phyloP scores from a whole-genome alignment of 306 rosid genomes.

The Begonia fuchsioides region DNA sequence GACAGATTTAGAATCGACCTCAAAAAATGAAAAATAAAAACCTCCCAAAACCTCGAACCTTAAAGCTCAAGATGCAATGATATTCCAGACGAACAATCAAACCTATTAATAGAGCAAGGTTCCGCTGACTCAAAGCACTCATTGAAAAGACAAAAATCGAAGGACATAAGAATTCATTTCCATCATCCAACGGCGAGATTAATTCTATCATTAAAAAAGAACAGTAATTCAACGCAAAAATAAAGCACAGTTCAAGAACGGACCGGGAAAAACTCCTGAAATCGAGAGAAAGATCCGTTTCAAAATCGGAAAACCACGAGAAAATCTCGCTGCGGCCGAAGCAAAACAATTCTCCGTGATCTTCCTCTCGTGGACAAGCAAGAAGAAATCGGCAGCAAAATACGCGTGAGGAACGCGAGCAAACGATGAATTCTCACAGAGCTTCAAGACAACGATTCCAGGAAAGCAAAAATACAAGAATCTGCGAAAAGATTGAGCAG shows the following conservation, averaged over 20 bases:
- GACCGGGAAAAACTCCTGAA: too few relatives aligned
- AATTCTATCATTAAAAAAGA: slow-evolving; percentile 1
- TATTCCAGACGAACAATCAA: background rate
- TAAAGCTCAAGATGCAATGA: background rate
- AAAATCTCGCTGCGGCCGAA: slow-evolving; percentile 8
- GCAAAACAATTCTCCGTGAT: slow-evolving; percentile 6
- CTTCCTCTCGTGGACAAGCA: background rate
- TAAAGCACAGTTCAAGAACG: background rate
- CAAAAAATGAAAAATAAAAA: background rate
- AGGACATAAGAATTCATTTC: background rate
- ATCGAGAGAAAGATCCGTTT: slow-evolving; percentile 35
- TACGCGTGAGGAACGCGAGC: background rate
- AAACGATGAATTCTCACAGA: too few relatives aligned
- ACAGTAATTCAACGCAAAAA: background rate
- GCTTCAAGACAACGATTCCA: too few relatives aligned
- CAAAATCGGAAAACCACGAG: slow-evolving; percentile 17
- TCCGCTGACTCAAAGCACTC: background rate
- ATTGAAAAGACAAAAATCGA: background rate
- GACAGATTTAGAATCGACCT: too few relatives aligned
- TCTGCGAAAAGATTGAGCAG: too few relatives aligned
- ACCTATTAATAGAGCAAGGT: background rate
- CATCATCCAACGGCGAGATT: background rate
- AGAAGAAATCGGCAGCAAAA: background rate
- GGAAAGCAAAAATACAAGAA: too few relatives aligned
- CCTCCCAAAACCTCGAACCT: slow-evolving; percentile 2